Percentiles rank a stretch among this genome's conserved stretches.
Conservation (phyloP, 2,329 filamentous ascomycete species). For the Ceratocystis variospora region DNA sequence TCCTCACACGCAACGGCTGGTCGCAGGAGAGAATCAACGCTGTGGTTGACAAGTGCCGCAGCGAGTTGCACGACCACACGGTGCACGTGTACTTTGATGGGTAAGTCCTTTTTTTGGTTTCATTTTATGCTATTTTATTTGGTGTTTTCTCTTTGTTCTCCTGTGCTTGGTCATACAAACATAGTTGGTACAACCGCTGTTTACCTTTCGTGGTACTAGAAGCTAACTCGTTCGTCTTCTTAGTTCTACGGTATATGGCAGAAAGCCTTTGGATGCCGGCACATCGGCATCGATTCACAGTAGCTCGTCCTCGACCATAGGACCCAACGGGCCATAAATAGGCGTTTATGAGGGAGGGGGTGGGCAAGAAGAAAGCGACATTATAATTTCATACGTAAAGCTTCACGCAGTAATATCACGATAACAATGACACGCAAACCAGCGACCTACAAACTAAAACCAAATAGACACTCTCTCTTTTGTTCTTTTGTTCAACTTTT, state of each 20-base stretch:
- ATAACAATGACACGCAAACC: constrained; percentile 11
- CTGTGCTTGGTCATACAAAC: neutral
- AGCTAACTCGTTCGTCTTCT: neutral
- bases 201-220: neutral
- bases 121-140: neutral
- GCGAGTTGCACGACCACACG: constrained; percentile 26
- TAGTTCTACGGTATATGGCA: constrained; percentile 12
- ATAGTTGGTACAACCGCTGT: neutral
- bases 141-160: neutral
- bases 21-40: constrained; percentile 25
- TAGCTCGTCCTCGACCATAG: constrained; percentile 12
- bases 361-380: neutral
- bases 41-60: constrained; percentile 26
- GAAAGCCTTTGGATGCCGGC: constrained; percentile 9
- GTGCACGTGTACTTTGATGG: constrained; percentile 31
- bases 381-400: constrained; percentile 4
- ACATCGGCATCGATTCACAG: neutral
- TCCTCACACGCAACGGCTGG: constrained; percentile 31
- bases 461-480: neutral
- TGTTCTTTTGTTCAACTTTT: neutral
- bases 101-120: constrained; percentile 22
- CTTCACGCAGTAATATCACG: constrained; percentile 3
- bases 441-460: neutral
- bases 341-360: neutral
- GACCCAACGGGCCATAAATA: constrained; percentile 2